Evolutionary conservation across 192 early-diverging fungal genomes (phyloP), one percentile per base, ranked within the genome.

Genomic region (Rhizophagus prolifer): DNA sequence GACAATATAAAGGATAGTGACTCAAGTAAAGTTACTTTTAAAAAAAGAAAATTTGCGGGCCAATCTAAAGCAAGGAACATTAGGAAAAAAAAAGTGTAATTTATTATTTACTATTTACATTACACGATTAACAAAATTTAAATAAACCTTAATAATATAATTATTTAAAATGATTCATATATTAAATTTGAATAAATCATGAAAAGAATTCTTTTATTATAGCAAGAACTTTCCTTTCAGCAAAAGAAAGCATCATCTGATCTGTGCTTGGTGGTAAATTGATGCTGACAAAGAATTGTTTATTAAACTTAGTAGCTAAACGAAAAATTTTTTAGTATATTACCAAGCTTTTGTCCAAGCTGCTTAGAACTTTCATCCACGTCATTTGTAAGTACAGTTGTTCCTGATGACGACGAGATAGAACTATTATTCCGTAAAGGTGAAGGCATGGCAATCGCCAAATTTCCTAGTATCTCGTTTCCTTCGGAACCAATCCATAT

Each of bases 11-110:
- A 60, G 9, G 76, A 58, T 1, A 26, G 60, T 13, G 38, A 23
- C 4, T 25, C 31, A 10, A 78, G 65, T 0, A 61, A 74, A 12
- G 76, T 78, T 1, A 70, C 85, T 14, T 88, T 88, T 72, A 88
- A 88, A 75, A 88, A 88, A 64, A 71, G 87, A 60, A 88, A 86
- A 77, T 21, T 80, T 26, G 77, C 58, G 5, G 68, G 78, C 28
- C 70, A 74, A 25, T 59, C 58, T 46, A 84, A 85, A 60, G 61
- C 72, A 3, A 73, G 83, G 59, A 85, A 85, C 62, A 85, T 83
- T 47, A 74, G 83, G 30, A 81, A 83, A 75, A 75, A 38, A 73
- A 30, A 21, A 54, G 16, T 54, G 19, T 54, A 38, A 8, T 8
- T 38, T 38, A 38, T 38, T 38, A 21, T 21, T 50, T 19, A 54